Evolutionary conservation across 306 rosid species (phyloP).

Genomic region (Cicer judaicum): DNA sequence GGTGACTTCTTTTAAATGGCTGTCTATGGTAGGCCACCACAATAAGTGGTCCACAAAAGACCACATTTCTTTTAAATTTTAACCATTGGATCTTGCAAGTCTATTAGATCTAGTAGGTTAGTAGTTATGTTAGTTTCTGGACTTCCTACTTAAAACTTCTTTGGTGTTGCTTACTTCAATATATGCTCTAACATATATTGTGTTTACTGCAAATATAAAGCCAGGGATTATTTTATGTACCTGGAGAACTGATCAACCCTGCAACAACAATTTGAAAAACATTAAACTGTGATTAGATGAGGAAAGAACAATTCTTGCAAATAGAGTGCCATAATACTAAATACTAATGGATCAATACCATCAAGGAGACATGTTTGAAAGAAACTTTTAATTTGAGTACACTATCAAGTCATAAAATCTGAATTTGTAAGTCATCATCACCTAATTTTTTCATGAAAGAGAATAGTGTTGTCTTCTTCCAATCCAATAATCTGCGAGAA

Average conservation of each 20-base stretch:
- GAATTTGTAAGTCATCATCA: constrained; percentile 51
- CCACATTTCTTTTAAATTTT: too few species aligned
- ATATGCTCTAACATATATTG: constrained; percentile 29
- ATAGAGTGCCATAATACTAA: constrained; percentile 40
- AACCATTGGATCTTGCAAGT: too few species aligned
- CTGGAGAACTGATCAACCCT: constrained; percentile 94
- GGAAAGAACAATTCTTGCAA: constrained; percentile 35
- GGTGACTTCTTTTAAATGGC: neutral
- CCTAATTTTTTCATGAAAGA: constrained; percentile 97
- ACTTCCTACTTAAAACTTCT: neutral
- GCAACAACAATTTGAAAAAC: constrained; percentile 51
- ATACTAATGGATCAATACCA: constrained; percentile 36
- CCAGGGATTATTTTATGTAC: constrained; percentile 50
- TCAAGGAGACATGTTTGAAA: constrained; percentile 18
- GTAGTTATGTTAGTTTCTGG: neutral
- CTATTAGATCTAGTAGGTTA: too few species aligned
- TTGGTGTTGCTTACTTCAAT: neutral
- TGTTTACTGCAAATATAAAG: constrained; percentile 32
- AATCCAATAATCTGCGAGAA: constrained; percentile 71
- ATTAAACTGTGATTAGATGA: constrained; percentile 44
- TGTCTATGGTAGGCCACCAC: too few species aligned
- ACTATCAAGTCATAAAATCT: constrained; percentile 16
- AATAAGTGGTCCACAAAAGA: too few species aligned
- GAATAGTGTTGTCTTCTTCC: constrained; percentile 80
- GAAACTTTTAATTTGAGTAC: constrained; percentile 38